Conservation (phyloP, 1,284 basidiomycete genomes). For the Puccinia novopanici region DNA sequence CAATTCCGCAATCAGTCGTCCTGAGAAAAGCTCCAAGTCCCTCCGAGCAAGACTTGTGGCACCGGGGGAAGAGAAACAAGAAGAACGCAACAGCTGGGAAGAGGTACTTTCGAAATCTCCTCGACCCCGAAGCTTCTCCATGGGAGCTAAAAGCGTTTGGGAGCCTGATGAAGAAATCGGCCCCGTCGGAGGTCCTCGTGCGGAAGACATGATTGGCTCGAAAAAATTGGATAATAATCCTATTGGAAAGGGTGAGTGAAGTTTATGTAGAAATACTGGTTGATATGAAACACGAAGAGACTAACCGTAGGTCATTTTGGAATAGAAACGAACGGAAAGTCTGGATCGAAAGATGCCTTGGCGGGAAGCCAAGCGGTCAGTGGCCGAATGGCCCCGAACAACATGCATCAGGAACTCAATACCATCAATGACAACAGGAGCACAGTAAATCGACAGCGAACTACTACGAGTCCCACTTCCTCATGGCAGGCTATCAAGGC, state of each 20-base stretch:
- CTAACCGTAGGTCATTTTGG: not conserved
- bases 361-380: conserved; percentile 3
- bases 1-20: conserved; percentile 1
- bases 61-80: not conserved
- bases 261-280: not conserved
- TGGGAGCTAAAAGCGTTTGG: conserved; percentile 28
- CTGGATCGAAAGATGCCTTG: conserved; percentile 14
- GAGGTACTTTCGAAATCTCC: not conserved
- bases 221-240: not conserved
- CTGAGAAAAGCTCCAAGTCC: conserved; percentile 1
- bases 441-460: conserved; percentile 34
- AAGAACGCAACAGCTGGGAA: not conserved
- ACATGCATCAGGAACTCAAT: conserved; percentile 29
- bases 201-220: no score
- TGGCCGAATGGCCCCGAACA: conserved; percentile 8
- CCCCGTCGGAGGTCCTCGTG: not conserved
- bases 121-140: conserved; percentile 31
- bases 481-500: conserved; percentile 42
- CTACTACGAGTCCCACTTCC: conserved; percentile 36
- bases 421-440: conserved; percentile 23
- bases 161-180: not conserved
- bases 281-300: not conserved
- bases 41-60: conserved; percentile 13
- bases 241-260: conserved; percentile 20
- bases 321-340: conserved; percentile 4